These are phyloP conservation scores for Zhuliangozyma parablackwelliae DNA, from an alignment of 1,139 yeast species.

Conservation along the genomic window DNA sequence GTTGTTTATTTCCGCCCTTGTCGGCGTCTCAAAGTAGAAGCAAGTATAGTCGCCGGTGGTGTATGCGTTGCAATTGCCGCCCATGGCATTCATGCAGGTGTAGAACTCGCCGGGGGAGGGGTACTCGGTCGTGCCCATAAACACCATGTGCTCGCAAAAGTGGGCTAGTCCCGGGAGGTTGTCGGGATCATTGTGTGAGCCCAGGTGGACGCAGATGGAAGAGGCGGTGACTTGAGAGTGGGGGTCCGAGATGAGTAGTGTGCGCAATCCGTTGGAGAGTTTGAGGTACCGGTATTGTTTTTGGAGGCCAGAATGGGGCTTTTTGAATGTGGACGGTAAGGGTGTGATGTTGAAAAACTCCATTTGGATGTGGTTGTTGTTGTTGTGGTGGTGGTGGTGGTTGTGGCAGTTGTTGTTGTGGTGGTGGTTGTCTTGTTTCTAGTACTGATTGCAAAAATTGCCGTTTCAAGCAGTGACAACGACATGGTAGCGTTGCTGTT, in stretches of 20 bases:
- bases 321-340: constrained; percentile 18
- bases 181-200: constrained; percentile 60
- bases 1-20: constrained; percentile 16
- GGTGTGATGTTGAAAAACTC: constrained; percentile 13
- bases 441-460: no score
- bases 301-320: constrained; percentile 28
- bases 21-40: constrained; percentile 56
- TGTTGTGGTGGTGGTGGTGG: no score
- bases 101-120: constrained; percentile 47
- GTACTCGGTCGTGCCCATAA: constrained; percentile 52
- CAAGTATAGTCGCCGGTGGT: constrained; percentile 64
- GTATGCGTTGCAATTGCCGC: constrained; percentile 61
- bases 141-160: constrained; percentile 66
- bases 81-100: constrained; percentile 36
- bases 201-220: constrained; percentile 51
- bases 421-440: no score
- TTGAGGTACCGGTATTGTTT: constrained; percentile 41
- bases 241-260: constrained; percentile 57
- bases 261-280: constrained; percentile 42
- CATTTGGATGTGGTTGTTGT: constrained; percentile 4
- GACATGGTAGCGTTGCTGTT: no score
- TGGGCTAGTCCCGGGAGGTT: constrained; percentile 63
- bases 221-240: constrained; percentile 38
- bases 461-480: no score
- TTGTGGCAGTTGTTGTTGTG: no score